Evolutionary conservation across 75 land plant species (phyloP).

Genomic region (Larix kaempferi): DNA sequence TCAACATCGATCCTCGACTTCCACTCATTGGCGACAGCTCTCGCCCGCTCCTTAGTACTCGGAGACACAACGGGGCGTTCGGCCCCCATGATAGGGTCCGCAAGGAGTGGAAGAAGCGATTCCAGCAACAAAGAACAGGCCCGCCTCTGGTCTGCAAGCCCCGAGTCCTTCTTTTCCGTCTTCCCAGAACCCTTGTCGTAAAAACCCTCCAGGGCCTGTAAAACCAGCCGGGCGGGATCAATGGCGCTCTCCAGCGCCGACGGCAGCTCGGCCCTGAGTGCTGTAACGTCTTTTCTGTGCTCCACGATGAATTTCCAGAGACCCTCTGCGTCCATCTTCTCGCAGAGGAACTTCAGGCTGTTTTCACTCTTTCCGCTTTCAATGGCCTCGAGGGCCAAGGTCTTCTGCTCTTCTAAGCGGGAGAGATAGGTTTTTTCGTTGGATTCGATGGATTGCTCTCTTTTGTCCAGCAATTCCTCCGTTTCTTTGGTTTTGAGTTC

Average conservation of each 20-base stretch:
- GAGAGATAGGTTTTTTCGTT: slow-evolving; percentile 53
- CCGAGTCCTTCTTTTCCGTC: slow-evolving; percentile 13
- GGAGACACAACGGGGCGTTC: slow-evolving; percentile 18
- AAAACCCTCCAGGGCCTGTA: slow-evolving; percentile 67
- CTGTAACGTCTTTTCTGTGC: slow-evolving; percentile 51
- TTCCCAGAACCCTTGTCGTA: slow-evolving; percentile 40
- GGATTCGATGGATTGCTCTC: slow-evolving; percentile 62
- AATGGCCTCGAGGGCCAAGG: slow-evolving; percentile 34
- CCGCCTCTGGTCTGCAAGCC: slow-evolving; percentile 50
- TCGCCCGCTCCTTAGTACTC: slow-evolving; percentile 39
- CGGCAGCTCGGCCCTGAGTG: slow-evolving; percentile 41
- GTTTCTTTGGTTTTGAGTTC: slow-evolving; percentile 41
- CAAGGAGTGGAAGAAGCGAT: slow-evolving; percentile 51
- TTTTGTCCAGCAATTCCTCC: slow-evolving; percentile 40
- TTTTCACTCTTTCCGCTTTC: slow-evolving; percentile 1
- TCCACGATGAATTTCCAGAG: slow-evolving; percentile 52
- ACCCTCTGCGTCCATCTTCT: slow-evolving; percentile 50
- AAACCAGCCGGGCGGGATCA: slow-evolving; percentile 59
- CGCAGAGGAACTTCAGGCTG: slow-evolving; percentile 33
- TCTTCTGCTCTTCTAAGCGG: slow-evolving; percentile 43
- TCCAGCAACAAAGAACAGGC: slow-evolving; percentile 76
- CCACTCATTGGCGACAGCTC: slow-evolving; percentile 65
- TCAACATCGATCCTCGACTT: slow-evolving; percentile 47
- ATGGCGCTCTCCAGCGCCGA: slow-evolving; percentile 44
- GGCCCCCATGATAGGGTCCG: slow-evolving; percentile 56